These are phyloP conservation scores for Fusarium concolor DNA, from an alignment of 2,329 filamentous ascomycete species.

Conservation along the genomic window DNA sequence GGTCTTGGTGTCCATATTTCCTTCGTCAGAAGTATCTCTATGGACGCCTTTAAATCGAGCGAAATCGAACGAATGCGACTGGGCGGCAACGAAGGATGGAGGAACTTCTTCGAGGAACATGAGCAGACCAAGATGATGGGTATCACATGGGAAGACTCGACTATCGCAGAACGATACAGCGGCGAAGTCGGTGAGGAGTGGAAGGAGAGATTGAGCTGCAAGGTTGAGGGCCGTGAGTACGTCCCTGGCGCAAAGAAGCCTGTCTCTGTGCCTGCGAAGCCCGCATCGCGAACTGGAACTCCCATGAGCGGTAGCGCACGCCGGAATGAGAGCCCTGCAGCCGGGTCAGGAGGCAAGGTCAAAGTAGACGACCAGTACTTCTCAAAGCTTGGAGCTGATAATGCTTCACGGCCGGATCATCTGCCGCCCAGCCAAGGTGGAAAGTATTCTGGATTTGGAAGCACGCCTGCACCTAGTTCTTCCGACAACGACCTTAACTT, in stretches of 20 bases:
- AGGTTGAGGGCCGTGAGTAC: slow-evolving; percentile 89
- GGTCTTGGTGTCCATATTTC: slow-evolving; percentile 97
- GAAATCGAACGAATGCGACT: slow-evolving; percentile 95
- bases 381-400: slow-evolving; percentile 83
- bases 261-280: slow-evolving; percentile 47
- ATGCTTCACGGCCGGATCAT: slow-evolving; percentile 78
- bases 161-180: slow-evolving; percentile 90
- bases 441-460: slow-evolving; percentile 93
- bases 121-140: slow-evolving; percentile 74
- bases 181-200: slow-evolving; percentile 93
- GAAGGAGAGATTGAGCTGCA: slow-evolving; percentile 88
- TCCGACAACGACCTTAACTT: slow-evolving; percentile 66
- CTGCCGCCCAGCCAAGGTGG: slow-evolving; percentile 91
- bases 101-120: slow-evolving; percentile 84
- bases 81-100: slow-evolving; percentile 90
- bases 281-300: slow-evolving; percentile 55
- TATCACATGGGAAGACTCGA: slow-evolving; percentile 84
- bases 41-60: slow-evolving; percentile 96
- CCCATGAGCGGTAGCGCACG: slow-evolving; percentile 55
- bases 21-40: slow-evolving; percentile 96
- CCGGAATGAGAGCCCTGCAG: slow-evolving; percentile 55
- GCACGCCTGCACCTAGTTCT: slow-evolving; percentile 69
- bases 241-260: slow-evolving; percentile 75
- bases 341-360: slow-evolving; percentile 60
- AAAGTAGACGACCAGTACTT: slow-evolving; percentile 91